Conservation (phyloP, 1,284 basidiomycete species). For the Naganishia sp. region DNA sequence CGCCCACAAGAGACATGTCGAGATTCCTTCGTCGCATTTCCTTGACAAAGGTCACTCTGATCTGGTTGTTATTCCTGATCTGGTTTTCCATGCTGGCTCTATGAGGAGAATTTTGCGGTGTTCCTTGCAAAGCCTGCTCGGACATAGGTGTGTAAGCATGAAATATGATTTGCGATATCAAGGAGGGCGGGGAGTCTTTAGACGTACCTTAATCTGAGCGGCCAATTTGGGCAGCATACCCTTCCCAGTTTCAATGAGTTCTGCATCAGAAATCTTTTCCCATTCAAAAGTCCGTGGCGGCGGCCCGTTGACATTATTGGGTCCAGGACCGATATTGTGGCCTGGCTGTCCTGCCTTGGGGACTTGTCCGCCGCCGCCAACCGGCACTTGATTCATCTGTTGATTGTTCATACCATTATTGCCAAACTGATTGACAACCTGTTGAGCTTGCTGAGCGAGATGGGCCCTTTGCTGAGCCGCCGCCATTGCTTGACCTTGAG, state of each 20-base stretch:
- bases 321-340: background rate
- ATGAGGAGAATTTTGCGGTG: constrained; percentile 9
- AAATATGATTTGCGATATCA: constrained; percentile 20
- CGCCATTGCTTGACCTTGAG: constrained; percentile 17
- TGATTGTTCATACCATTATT: constrained; percentile 14
- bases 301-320: constrained; percentile 6
- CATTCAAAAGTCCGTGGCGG: constrained; percentile 1
- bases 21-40: constrained; percentile 30
- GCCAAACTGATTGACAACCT: constrained; percentile 12
- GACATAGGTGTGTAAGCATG: background rate
- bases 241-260: constrained; percentile 29
- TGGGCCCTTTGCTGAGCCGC: constrained; percentile 27
- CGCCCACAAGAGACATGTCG: constrained; percentile 21
- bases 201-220: constrained; percentile 24
- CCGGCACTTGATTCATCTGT: background rate
- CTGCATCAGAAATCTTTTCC: constrained; percentile 24
- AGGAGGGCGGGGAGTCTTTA: constrained; percentile 21
- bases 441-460: constrained; percentile 13
- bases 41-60: constrained; percentile 17
- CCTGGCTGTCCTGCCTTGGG: background rate
- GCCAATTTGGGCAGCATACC: constrained; percentile 31
- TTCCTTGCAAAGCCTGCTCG: background rate
- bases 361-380: background rate
- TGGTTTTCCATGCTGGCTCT: constrained; percentile 20
- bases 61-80: constrained; percentile 23